phyloP scores from a whole-genome alignment of 2,329 filamentous ascomycete species.

The Ophiobolus disseminans region DNA sequence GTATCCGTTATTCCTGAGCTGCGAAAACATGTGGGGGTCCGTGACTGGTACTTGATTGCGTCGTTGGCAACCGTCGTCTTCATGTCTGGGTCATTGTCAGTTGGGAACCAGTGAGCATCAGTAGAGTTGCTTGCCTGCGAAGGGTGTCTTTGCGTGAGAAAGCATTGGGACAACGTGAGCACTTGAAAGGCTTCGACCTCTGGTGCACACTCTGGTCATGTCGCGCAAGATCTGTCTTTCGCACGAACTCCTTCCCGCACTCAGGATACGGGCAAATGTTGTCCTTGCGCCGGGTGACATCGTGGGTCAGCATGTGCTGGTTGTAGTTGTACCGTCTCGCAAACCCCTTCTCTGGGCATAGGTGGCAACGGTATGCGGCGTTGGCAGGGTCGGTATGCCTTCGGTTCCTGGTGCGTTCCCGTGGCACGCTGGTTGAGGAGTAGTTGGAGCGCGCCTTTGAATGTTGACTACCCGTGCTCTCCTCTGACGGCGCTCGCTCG shows the following conservation, averaged over 20 bases:
- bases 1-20: constrained; percentile 11
- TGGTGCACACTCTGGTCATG: constrained; percentile 71
- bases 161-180: constrained; percentile 71
- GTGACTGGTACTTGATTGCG: constrained; percentile 46
- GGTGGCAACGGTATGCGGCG: constrained; percentile 68
- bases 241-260: constrained; percentile 79
- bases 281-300: constrained; percentile 73
- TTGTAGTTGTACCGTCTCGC: constrained; percentile 86
- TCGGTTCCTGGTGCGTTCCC: constrained; percentile 19
- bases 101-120: background rate
- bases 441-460: constrained; percentile 8
- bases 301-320: constrained; percentile 84
- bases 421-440: constrained; percentile 5
- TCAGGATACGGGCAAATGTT: constrained; percentile 70
- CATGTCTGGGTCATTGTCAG: constrained; percentile 63
- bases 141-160: constrained; percentile 86
- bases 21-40: constrained; percentile 18
- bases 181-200: constrained; percentile 73
- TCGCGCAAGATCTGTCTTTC: constrained; percentile 77
- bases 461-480: constrained; percentile 19
- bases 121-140: constrained; percentile 66
- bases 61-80: constrained; percentile 77
- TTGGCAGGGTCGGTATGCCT: constrained; percentile 23
- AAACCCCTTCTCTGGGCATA: constrained; percentile 76
- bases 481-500: constrained; percentile 18